Evolutionary conservation across 805 yeast genomes (phyloP).

Genomic region (Ogataea corticis): DNA sequence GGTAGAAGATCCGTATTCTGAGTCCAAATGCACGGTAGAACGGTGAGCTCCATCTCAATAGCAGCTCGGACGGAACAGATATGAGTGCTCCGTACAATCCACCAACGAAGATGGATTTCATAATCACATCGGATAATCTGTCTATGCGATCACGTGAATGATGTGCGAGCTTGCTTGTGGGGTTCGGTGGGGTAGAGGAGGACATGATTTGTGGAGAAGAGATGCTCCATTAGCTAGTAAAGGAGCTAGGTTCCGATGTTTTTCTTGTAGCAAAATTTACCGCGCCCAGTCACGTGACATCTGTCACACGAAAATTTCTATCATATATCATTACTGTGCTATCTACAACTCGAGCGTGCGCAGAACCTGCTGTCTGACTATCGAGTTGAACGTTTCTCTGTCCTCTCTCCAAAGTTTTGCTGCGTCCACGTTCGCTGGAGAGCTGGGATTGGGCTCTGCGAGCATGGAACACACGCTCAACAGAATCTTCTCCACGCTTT

Average conservation of each 20-base stretch:
- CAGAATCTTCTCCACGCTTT: constrained; percentile 94
- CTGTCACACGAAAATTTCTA: no score
- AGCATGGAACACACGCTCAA: constrained; percentile 93
- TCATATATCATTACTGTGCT: constrained; percentile 23
- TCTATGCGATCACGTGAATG: constrained; percentile 27
- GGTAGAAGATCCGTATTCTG: constrained; percentile 38
- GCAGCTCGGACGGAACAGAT: constrained; percentile 38
- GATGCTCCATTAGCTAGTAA: no score
- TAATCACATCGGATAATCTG: constrained; percentile 30
- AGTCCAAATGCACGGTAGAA: constrained; percentile 38
- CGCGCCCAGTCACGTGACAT: no score
- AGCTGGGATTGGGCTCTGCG: constrained; percentile 94
- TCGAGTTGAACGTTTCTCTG: constrained; percentile 62
- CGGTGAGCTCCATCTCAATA: constrained; percentile 39
- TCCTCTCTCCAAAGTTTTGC: constrained; percentile 90
- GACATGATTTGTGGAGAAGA: background rate
- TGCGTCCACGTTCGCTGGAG: constrained; percentile 86
- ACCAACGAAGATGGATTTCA: constrained; percentile 35
- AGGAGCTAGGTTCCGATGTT: no score
- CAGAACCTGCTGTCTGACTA: constrained; percentile 67
- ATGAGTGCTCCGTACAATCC: constrained; percentile 39
- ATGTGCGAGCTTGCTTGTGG: constrained; percentile 19
- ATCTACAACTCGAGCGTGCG: constrained; percentile 63
- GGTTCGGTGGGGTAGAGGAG: background rate
- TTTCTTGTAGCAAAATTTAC: no score